A percentile compares a stretch with the other conserved stretches of the same genome.
Evolutionary conservation across 2,329 filamentous ascomycete genomes (phyloP).

Genomic region (Ophiostoma montium): DNA sequence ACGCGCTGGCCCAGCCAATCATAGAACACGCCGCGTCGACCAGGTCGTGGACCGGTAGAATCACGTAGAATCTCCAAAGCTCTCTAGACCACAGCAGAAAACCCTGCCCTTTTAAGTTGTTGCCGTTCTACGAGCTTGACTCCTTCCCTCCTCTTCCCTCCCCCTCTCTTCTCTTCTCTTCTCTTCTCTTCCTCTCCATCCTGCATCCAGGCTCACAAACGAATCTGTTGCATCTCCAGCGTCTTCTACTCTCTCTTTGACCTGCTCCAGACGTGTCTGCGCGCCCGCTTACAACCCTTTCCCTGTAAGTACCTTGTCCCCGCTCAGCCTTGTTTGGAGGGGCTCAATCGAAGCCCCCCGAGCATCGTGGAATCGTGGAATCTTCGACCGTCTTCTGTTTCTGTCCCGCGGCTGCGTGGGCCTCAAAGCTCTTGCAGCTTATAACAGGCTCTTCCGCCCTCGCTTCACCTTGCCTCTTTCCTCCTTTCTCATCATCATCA

Average conservation of each 20-base stretch:
- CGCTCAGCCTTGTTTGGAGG: conserved; percentile 1
- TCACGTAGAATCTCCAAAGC: conserved; percentile 21
- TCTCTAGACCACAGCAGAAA: conserved; percentile 15
- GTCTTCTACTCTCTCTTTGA: neutral
- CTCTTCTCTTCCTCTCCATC: neutral
- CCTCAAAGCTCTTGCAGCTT: neutral
- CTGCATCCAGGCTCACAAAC: conserved; percentile 4
- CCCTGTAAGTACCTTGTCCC: neutral
- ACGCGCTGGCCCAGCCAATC: conserved; percentile 10
- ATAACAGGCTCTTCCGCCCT: neutral
- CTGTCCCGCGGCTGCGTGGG: neutral
- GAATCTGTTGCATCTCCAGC: neutral
- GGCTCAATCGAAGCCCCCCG: neutral
- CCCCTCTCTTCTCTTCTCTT: neutral
- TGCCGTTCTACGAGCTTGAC: conserved; percentile 9
- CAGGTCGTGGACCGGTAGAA: conserved; percentile 20
- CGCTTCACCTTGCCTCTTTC: neutral
- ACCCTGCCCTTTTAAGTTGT: conserved; percentile 21
- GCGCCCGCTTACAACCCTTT: neutral
- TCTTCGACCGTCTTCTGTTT: conserved; percentile 2
- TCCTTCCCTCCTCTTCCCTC: conserved; percentile 10
- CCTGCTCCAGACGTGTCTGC: neutral
- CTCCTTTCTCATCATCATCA: neutral
- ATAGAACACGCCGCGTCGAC: conserved; percentile 14
- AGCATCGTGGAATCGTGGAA: conserved; percentile 1